Percentiles rank a stretch among this genome's conserved stretches.
Conservation (phyloP, 345 rosid genomes). For the Diplotaxis tenuifolia region DNA sequence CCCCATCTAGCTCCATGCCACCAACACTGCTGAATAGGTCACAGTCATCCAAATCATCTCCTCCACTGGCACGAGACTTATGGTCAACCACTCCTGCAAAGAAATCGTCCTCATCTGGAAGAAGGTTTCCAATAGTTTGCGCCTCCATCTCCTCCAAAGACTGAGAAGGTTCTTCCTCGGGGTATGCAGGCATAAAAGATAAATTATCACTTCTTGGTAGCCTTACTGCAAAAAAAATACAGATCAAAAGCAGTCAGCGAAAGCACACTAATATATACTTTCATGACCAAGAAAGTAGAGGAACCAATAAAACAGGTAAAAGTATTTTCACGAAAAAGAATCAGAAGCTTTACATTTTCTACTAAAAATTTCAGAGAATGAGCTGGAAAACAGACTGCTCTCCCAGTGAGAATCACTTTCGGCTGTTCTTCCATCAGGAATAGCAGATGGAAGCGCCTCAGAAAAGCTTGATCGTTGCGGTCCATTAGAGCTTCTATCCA, state of each 20-base stretch:
- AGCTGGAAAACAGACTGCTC: slow-evolving; percentile 90
- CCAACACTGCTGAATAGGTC: not conserved
- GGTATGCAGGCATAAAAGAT: slow-evolving; percentile 44
- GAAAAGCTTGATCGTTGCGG: slow-evolving; percentile 46
- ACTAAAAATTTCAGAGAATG: slow-evolving; percentile 62
- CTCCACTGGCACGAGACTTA: slow-evolving; percentile 35
- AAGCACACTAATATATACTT: not conserved
- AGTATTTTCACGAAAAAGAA: not conserved
- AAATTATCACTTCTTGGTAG: slow-evolving; percentile 46
- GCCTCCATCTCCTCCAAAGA: slow-evolving; percentile 82
- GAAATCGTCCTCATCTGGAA: slow-evolving; percentile 87
- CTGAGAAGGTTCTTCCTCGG: slow-evolving; percentile 56
- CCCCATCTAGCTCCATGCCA: not conserved
- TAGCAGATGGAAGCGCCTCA: slow-evolving; percentile 36
- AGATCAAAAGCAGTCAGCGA: not conserved
- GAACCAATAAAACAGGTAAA: not conserved
- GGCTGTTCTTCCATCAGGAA: slow-evolving; percentile 39
- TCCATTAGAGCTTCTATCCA: slow-evolving; percentile 38
- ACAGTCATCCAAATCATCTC: not conserved
- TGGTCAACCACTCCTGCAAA: slow-evolving; percentile 65
- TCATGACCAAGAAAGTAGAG: not conserved
- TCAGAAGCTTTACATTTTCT: slow-evolving; percentile 50
- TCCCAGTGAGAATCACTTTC: slow-evolving; percentile 53
- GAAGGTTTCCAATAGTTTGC: slow-evolving; percentile 80
- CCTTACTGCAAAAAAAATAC: slow-evolving; percentile 48